Percentiles rank a stretch among this genome's conserved stretches.
phyloP scores from a whole-genome alignment of 768 basidiomycete species.

The Tylopilus subfusipes region DNA sequence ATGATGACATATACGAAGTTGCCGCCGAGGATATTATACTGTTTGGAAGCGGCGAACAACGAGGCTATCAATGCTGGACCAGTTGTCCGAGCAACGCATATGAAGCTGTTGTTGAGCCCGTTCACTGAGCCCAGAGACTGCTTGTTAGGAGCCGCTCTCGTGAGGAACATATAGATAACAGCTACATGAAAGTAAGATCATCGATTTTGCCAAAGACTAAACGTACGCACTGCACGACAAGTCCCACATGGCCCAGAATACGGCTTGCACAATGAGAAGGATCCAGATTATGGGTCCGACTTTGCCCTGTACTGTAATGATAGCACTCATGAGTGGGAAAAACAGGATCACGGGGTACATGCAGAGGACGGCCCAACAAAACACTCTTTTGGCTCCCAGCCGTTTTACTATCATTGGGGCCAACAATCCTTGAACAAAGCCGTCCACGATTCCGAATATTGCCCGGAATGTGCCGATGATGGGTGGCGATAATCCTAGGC shows the following conservation, averaged over 20 bases:
- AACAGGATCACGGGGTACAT: conserved; percentile 38
- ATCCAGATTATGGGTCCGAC: conserved; percentile 37
- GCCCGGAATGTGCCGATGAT: conserved; percentile 40
- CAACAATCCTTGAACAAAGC: conserved; percentile 39
- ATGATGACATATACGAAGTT: conserved; percentile 48
- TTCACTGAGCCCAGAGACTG: conserved; percentile 55
- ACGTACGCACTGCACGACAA: conserved; percentile 34
- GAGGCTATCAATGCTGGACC: conserved; percentile 44
- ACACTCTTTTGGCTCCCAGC: conserved; percentile 41
- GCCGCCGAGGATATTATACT: conserved; percentile 47
- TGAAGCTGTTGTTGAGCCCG: conserved; percentile 50
- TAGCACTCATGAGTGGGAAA: conserved; percentile 45
- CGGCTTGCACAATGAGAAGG: conserved; percentile 31
- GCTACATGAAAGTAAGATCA: conserved; percentile 26
- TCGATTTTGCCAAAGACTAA: neutral
- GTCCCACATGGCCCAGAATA: conserved; percentile 35
- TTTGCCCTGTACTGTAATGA: conserved; percentile 32
- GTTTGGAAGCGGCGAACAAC: conserved; percentile 50
- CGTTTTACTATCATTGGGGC: conserved; percentile 38
- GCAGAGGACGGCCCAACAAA: conserved; percentile 36
- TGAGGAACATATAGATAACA: conserved; percentile 52
- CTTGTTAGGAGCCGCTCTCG: conserved; percentile 49
- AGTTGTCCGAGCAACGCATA: conserved; percentile 44
- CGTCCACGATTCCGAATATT: conserved; percentile 37
- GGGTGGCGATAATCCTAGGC: conserved; percentile 39